phyloP scores from a whole-genome alignment of 2,329 filamentous ascomycete genomes.

The Apiospora sp. region DNA sequence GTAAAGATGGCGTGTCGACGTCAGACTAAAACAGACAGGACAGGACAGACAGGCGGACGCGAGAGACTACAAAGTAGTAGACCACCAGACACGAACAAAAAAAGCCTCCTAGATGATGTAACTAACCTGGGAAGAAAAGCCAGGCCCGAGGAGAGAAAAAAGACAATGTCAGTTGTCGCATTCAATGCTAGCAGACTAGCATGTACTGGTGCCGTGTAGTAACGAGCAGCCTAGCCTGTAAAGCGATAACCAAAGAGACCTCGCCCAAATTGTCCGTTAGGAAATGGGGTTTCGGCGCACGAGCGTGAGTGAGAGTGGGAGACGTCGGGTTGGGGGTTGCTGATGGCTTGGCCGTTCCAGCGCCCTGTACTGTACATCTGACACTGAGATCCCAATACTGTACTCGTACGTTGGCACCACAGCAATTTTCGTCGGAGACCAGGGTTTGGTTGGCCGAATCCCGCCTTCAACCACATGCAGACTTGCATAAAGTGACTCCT shows the following conservation, averaged over 20 bases:
- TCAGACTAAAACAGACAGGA: conserved; percentile 17
- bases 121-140: not conserved
- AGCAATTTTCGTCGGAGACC: not conserved
- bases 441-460: conserved; percentile 9
- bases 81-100: conserved; percentile 2
- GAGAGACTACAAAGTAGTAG: not conserved
- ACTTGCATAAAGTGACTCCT: conserved; percentile 4
- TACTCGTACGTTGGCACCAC: not conserved
- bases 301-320: not conserved
- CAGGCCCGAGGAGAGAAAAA: not conserved
- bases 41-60: not conserved
- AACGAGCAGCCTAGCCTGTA: not conserved
- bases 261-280: not conserved
- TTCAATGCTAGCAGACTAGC: conserved; percentile 9
- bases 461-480: conserved; percentile 16
- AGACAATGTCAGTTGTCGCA: conserved; percentile 10
- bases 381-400: not conserved
- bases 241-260: not conserved
- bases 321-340: not conserved
- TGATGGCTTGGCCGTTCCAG: not conserved
- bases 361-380: not conserved
- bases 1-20: conserved; percentile 14
- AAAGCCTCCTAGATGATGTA: conserved; percentile 5
- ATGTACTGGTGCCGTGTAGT: not conserved
- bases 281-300: conserved; percentile 1